Base-by-base conservation (phyloP, 352 stramenopile genomes). In the Globisporangium sylvaticum region DNA sequence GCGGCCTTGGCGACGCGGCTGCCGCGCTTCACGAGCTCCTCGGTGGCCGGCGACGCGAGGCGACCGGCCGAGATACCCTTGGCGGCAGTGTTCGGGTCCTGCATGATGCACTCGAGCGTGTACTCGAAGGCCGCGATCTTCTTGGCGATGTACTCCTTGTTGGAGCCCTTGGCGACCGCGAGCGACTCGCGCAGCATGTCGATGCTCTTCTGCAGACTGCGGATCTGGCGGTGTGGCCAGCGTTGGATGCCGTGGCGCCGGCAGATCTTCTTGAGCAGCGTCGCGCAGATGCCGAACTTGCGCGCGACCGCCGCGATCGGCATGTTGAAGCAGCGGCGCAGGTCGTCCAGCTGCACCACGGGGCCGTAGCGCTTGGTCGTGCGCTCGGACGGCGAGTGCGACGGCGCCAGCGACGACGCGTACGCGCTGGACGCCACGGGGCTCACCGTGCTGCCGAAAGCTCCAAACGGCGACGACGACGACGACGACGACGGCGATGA, bases 201-300 rank as follows among this genome's bases (percentile, higher is more conserved):
- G 54, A 94, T 92, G 67, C 84, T 92, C 72, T 94, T 94, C 65
- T 92, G 81, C 50, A 94, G 64, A 50, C 76, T 88, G 34, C 84
- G 83, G 72, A 95, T 93, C 72, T 95, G 87, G 24, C 84, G 84
- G 65, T 93, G 85, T 14, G 87, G 87, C 87, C 87, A 95, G 37
- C 87, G 81, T 64, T 92, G 84, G 69, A 95, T 95, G 50, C 84
- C 84, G 56, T 93, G 79, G 34, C 84, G 84, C 1, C 87, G 79
- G 58, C 87, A 95, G 63, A 92, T 92, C 71, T 92, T 93, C 75
- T 94, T 94, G 64, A 94, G 73, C 31, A 93, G 67, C 34, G 87
- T 94, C n/a, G 83, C 86, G 64, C 87, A 94, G 73, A 94, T 93
- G 50, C 87, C 87, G 67, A 94, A 93, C 68, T 92, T 87, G 58